Base-by-base conservation (phyloP, 2,329 filamentous ascomycete genomes). In the Akanthomyces muscarius region DNA sequence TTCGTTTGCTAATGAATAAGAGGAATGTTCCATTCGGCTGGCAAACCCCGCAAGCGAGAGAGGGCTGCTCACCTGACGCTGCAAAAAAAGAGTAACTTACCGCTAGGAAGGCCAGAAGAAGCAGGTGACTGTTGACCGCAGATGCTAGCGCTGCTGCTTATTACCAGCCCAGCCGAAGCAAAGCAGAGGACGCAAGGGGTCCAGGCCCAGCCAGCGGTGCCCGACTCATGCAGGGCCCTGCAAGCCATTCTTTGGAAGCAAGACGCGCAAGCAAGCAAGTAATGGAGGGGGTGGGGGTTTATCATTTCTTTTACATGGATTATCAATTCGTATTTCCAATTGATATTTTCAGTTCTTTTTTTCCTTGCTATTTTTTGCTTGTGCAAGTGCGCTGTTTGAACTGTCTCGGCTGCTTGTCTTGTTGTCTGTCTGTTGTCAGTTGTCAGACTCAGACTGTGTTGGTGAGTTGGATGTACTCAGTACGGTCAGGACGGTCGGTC, bases 171-270 rank as follows among this genome's bases (percentile, higher is more conserved):
- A 33, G 30, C 30, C 30, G 5, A 33, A 33, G 30, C 30, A 8
- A 36, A 36, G 33, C 33, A 36, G 33, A 36, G 33, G 7, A 36
- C 33, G 33, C 33, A 36, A 41, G 33, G 30, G 52, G 52, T 54
- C 52, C 44, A 59, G 44, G 5, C 33, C n/a, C 16, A 11, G 14
- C 30, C 45, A 45, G 25, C 10, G 33, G n/a, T 51, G 30, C 56
- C 55, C 42, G 55, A 57, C 42, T 57, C 55, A 47, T 57, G 55
- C 55, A 36, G 14, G 28, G 11, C 28, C 28, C 28, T 36, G 38
- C 28, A 38, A 47, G 28, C 41, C 30, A 18, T n/a, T 13, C 13
- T 14, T 10, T 55, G 21, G 38, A 42, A 16, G 13, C 21, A 18
- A 25, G 45, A 59, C 56, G 21, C 44, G 56, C 56, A 38, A 59